A percentile compares a stretch with the other conserved stretches of the same genome.
phyloP scores from a whole-genome alignment of 805 yeast genomes.

The Candida alai region DNA sequence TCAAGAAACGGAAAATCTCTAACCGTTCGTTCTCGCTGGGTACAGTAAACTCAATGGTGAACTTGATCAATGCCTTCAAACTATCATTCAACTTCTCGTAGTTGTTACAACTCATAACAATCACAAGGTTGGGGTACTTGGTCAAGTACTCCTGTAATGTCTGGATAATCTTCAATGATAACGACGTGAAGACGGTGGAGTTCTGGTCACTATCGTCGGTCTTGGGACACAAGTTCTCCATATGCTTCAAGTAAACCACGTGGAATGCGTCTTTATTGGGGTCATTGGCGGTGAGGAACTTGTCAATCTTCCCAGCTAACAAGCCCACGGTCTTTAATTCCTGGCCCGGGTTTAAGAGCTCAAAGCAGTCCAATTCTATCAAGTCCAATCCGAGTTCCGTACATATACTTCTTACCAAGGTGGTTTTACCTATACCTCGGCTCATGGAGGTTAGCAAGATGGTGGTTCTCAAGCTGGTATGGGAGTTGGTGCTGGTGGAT shows the following conservation, averaged over 20 bases:
- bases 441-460: constrained; percentile 64
- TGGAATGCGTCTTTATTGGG: constrained; percentile 21
- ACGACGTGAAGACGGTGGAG: constrained; percentile 35
- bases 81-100: constrained; percentile 64
- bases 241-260: constrained; percentile 62
- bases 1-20: constrained; percentile 54
- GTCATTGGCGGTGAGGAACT: constrained; percentile 45
- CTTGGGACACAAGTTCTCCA: constrained; percentile 71
- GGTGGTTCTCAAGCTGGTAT: constrained; percentile 50
- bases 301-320: constrained; percentile 72
- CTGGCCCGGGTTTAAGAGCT: constrained; percentile 61
- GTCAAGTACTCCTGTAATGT: constrained; percentile 52
- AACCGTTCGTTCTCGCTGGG: constrained; percentile 76
- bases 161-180: constrained; percentile 53
- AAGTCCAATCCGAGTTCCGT: constrained; percentile 61
- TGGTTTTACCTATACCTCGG: constrained; percentile 77
- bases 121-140: constrained; percentile 40
- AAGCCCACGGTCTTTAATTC: constrained; percentile 77
- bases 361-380: constrained; percentile 67
- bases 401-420: constrained; percentile 53
- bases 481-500: constrained; percentile 27
- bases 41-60: constrained; percentile 71
- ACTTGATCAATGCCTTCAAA: constrained; percentile 65
- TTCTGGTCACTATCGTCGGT: constrained; percentile 55
- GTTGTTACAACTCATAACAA: constrained; percentile 67